phyloP scores from a whole-genome alignment of 768 basidiomycete genomes.

The Naganishia friedmannii region DNA sequence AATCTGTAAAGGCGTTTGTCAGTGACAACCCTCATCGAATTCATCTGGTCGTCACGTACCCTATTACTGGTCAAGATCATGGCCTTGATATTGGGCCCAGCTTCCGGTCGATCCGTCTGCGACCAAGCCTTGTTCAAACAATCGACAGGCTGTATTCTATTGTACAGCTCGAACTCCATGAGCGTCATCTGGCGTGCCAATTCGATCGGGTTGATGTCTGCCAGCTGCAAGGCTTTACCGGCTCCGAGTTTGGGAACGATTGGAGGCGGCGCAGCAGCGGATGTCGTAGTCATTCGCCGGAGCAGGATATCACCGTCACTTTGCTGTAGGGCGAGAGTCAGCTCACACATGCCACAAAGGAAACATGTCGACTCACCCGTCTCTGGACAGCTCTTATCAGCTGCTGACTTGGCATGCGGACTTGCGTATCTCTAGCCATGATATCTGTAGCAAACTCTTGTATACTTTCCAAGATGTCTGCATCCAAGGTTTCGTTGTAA shows the following conservation, averaged over 20 bases:
- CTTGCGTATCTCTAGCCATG: conserved; percentile 60
- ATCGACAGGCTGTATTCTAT: conserved; percentile 82
- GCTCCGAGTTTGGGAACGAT: conserved; percentile 39
- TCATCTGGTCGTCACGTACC: background rate
- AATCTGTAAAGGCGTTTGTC: conserved; percentile 17
- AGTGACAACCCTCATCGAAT: background rate
- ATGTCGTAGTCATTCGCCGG: conserved; percentile 20
- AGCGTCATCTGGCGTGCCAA: conserved; percentile 89
- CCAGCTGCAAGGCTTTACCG: conserved; percentile 60
- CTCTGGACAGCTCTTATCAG: conserved; percentile 72
- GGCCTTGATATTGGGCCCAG: conserved; percentile 32
- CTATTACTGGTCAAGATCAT: conserved; percentile 34
- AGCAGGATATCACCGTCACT: conserved; percentile 24
- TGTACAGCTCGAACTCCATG: conserved; percentile 80
- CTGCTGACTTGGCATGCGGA: conserved; percentile 62
- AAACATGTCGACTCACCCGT: conserved; percentile 59
- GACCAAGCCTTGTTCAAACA: conserved; percentile 69
- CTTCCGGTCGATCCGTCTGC: conserved; percentile 25
- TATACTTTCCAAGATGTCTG: conserved; percentile 75
- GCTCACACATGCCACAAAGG: background rate
- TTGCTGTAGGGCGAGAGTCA: conserved; percentile 3
- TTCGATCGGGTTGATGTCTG: conserved; percentile 84
- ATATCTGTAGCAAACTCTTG: conserved; percentile 63
- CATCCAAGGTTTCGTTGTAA: conserved; percentile 75
- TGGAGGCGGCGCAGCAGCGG: conserved; percentile 36